These are phyloP conservation scores for Pseudopediastrum boryanum DNA, from an alignment of 139 green algal species.

Conservation along the genomic window DNA sequence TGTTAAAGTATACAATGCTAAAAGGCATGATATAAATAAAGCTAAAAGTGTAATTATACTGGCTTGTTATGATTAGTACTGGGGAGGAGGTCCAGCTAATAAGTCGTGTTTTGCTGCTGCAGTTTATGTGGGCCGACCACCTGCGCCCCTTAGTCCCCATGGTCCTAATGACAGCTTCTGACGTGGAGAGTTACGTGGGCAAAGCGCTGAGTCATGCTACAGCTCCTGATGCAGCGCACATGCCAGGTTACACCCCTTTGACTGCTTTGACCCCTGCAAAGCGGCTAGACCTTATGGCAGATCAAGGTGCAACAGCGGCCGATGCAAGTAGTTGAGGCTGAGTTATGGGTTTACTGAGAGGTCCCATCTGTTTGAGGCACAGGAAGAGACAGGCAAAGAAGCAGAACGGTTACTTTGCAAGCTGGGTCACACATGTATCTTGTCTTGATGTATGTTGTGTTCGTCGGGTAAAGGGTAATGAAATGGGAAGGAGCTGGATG, in stretches of 20 bases:
- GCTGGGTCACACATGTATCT: too few species aligned
- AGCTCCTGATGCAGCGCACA: neutral
- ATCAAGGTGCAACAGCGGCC: too few species aligned
- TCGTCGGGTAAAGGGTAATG: too few species aligned
- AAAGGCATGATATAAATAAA: neutral
- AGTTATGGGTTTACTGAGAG: too few species aligned
- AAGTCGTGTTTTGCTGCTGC: neutral
- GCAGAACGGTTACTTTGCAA: too few species aligned
- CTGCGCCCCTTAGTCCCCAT: conserved; percentile 19
- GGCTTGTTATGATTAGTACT: neutral
- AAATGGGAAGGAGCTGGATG: too few species aligned
- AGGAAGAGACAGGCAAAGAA: too few species aligned
- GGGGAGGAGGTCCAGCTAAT: neutral
- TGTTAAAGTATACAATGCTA: neutral
- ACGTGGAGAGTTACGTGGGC: conserved; percentile 17
- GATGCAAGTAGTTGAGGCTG: too few species aligned
- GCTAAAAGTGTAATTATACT: neutral
- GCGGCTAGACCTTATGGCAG: conserved; percentile 29
- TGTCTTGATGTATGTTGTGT: too few species aligned
- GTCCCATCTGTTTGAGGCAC: too few species aligned
- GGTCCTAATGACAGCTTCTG: neutral
- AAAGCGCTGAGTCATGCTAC: conserved; percentile 1
- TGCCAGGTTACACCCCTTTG: conserved; percentile 16
- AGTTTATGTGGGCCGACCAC: conserved; percentile 38
- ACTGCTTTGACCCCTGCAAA: neutral